Evolutionary conservation across 192 early-diverging fungal species (phyloP).

Genomic region (Phycomyces nitens): DNA sequence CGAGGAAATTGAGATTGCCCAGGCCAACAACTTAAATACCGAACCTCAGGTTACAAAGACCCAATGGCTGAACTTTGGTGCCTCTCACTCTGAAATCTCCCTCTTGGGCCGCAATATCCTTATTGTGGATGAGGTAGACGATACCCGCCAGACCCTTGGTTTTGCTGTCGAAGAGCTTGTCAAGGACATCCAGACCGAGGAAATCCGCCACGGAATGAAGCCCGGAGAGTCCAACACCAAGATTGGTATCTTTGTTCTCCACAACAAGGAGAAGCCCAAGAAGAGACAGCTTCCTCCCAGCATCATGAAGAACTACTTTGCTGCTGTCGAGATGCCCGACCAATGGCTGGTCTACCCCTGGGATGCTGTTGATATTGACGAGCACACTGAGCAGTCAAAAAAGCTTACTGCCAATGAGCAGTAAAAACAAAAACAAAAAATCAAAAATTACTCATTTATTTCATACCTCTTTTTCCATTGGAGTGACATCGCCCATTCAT

Average conservation of each 20-base stretch:
- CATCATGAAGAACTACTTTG: slow-evolving; percentile 63
- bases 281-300: slow-evolving; percentile 53
- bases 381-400: slow-evolving; percentile 50
- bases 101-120: slow-evolving; percentile 68
- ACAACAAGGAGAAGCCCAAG: slow-evolving; percentile 79
- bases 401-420: not conserved
- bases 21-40: slow-evolving; percentile 16
- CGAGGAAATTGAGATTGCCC: slow-evolving; percentile 59
- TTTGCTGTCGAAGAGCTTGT: slow-evolving; percentile 69
- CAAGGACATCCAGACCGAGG: slow-evolving; percentile 59
- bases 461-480: too few relatives aligned
- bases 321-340: slow-evolving; percentile 71
- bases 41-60: slow-evolving; percentile 71
- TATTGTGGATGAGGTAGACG: slow-evolving; percentile 80
- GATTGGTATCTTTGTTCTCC: slow-evolving; percentile 73
- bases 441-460: too few relatives aligned
- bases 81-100: slow-evolving; percentile 53
- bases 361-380: slow-evolving; percentile 69
- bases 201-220: slow-evolving; percentile 16
- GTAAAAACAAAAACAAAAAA: not conserved
- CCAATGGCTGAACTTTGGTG: slow-evolving; percentile 78
- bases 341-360: slow-evolving; percentile 74
- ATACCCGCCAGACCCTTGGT: slow-evolving; percentile 67
- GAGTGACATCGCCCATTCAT: too few relatives aligned
- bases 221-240: slow-evolving; percentile 38